phyloP scores from a whole-genome alignment of 805 yeast genomes.

The Wickerhamomyces mucosus region DNA sequence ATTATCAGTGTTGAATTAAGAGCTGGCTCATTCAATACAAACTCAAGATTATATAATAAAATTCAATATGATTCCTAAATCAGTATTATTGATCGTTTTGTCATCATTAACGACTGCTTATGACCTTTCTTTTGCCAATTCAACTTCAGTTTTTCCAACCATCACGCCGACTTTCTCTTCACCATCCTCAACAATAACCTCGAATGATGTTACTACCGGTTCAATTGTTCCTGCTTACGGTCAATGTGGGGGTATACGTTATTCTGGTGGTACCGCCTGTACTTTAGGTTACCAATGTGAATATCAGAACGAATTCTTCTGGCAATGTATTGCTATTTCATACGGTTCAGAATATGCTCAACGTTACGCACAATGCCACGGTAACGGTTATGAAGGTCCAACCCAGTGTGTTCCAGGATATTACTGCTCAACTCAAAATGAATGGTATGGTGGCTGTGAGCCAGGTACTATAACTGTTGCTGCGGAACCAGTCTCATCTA shows the following conservation, averaged over 20 bases:
- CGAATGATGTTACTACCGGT: not conserved
- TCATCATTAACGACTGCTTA: no score
- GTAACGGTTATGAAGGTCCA: slow-evolving; percentile 2
- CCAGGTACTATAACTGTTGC: not conserved
- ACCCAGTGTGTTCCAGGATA: slow-evolving; percentile 6
- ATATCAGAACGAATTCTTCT: slow-evolving; percentile 7
- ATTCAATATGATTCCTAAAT: no score
- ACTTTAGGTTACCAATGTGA: slow-evolving; percentile 6
- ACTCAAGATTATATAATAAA: no score
- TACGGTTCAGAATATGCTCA: not conserved
- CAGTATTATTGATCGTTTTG: no score
- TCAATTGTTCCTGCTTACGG: slow-evolving; percentile 2
- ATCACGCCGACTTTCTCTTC: not conserved
- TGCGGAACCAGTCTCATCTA: not conserved
- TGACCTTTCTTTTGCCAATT: not conserved
- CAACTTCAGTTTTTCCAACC: not conserved
- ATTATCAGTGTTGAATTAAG: no score
- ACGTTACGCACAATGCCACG: slow-evolving; percentile 8
- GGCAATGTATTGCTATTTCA: slow-evolving; percentile 8
- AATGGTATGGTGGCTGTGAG: slow-evolving; percentile 10
- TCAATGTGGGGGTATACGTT: slow-evolving; percentile 13
- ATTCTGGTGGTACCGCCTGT: slow-evolving; percentile 9
- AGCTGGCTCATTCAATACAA: no score
- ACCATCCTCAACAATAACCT: not conserved
- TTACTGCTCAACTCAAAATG: slow-evolving; percentile 6